A percentile compares a stretch with the other conserved stretches of the same genome.
Conservation (phyloP, 306 rosid genomes). For the Psophocarpus tetragonolobus region DNA sequence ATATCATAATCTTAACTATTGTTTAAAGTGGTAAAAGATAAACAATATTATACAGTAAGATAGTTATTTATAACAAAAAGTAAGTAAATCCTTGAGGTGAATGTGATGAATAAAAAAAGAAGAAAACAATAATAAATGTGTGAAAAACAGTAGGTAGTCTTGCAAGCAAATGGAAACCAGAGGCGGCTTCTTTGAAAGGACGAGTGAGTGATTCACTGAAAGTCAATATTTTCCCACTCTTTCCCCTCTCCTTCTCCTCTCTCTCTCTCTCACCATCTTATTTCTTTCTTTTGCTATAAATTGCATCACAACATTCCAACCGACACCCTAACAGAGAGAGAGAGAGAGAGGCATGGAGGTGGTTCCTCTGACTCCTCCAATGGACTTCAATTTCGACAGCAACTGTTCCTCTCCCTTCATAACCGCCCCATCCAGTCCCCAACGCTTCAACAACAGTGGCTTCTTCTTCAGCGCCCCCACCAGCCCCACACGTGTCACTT, state of each 20-base stretch:
- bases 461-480: slow-evolving; percentile 85
- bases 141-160: slow-evolving; percentile 1
- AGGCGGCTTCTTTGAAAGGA: background rate
- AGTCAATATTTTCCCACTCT: background rate
- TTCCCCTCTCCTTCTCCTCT: background rate
- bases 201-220: background rate
- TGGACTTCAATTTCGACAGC: slow-evolving; percentile 79
- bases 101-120: no score
- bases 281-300: slow-evolving; percentile 14
- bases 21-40: no score
- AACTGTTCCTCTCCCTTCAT: slow-evolving; percentile 79
- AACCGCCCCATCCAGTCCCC: slow-evolving; percentile 93
- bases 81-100: no score
- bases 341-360: slow-evolving; percentile 26
- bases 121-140: slow-evolving; percentile 9
- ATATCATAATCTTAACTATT: no score
- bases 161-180: background rate
- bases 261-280: background rate
- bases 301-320: slow-evolving; percentile 29
- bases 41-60: no score
- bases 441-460: slow-evolving; percentile 45
- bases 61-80: no score
- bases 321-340: slow-evolving; percentile 6
- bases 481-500: slow-evolving; percentile 62
- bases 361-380: slow-evolving; percentile 31